Percentiles rank a stretch among this genome's conserved stretches.
Conservation (phyloP, 2,329 filamentous ascomycete genomes). For the Pseudocercospora macadamiae region DNA sequence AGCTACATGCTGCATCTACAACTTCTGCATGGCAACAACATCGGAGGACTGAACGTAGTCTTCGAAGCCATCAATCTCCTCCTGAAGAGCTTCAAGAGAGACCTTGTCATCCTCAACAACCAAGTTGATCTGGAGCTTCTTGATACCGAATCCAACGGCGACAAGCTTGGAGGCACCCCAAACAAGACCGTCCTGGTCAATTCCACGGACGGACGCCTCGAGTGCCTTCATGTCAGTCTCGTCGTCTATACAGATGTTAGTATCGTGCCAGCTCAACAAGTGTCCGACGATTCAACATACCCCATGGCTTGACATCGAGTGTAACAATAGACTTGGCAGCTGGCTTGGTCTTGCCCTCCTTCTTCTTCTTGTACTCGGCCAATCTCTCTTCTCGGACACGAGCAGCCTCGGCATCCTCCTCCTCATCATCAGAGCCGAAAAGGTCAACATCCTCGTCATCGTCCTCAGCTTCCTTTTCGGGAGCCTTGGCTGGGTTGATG, state of each 20-base stretch:
- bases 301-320: constrained; percentile 97
- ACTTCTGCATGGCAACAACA: constrained; percentile 87
- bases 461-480: constrained; percentile 59
- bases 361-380: constrained; percentile 95
- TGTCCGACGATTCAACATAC: constrained; percentile 59
- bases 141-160: constrained; percentile 93
- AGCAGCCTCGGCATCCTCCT: constrained; percentile 86
- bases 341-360: constrained; percentile 88
- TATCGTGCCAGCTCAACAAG: constrained; percentile 4
- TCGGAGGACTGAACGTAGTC: constrained; percentile 96
- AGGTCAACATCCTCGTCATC: constrained; percentile 90
- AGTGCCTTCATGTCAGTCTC: constrained; percentile 89
- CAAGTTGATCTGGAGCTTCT: constrained; percentile 98
- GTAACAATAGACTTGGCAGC: constrained; percentile 96
- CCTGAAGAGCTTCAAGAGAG: constrained; percentile 82
- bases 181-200: constrained; percentile 90
- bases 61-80: constrained; percentile 82
- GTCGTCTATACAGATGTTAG: constrained; percentile 47
- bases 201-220: constrained; percentile 76
- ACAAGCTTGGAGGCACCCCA: constrained; percentile 94
- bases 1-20: constrained; percentile 60
- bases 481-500: constrained; percentile 83
- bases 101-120: constrained; percentile 98
- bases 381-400: constrained; percentile 85
- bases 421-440: constrained; percentile 91